Conservation (phyloP, 495 filamentous ascomycete species). For the Penicillium herquei region DNA sequence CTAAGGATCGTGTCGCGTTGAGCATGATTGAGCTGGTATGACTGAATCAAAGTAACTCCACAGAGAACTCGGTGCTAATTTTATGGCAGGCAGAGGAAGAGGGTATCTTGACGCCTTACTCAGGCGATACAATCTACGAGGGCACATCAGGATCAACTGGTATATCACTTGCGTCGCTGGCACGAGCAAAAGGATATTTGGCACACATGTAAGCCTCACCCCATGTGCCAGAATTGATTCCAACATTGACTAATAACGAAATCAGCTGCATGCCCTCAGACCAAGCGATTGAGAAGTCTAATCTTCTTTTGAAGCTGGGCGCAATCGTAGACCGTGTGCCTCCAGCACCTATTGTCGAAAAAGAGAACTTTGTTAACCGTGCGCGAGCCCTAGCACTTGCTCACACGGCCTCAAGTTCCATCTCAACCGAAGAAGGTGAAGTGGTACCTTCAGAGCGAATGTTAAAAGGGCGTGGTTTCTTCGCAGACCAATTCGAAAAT, state of each 20-base stretch:
- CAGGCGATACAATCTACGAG: conserved; percentile 94
- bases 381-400: conserved; percentile 73
- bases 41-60: neutral
- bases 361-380: conserved; percentile 90
- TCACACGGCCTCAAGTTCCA: conserved; percentile 58
- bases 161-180: conserved; percentile 87
- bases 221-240: neutral
- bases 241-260: conserved; percentile 12
- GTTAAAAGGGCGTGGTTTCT: conserved; percentile 64
- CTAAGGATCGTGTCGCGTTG: conserved; percentile 92
- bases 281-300: conserved; percentile 83
- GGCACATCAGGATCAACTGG: conserved; percentile 94
- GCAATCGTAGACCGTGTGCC: conserved; percentile 85
- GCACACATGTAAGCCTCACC: conserved; percentile 72
- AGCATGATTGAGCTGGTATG: conserved; percentile 76
- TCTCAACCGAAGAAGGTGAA: conserved; percentile 7
- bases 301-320: conserved; percentile 84
- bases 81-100: conserved; percentile 65
- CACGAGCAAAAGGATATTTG: conserved; percentile 82
- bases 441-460: conserved; percentile 16
- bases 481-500: conserved; percentile 96
- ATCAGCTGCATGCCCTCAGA: conserved; percentile 89
- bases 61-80: neutral
- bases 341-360: conserved; percentile 87
- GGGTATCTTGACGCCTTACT: conserved; percentile 72